Percentiles rank a stretch among this genome's conserved stretches.
Evolutionary conservation across 768 basidiomycete species (phyloP).

Genomic region (Termitomyces sp.): DNA sequence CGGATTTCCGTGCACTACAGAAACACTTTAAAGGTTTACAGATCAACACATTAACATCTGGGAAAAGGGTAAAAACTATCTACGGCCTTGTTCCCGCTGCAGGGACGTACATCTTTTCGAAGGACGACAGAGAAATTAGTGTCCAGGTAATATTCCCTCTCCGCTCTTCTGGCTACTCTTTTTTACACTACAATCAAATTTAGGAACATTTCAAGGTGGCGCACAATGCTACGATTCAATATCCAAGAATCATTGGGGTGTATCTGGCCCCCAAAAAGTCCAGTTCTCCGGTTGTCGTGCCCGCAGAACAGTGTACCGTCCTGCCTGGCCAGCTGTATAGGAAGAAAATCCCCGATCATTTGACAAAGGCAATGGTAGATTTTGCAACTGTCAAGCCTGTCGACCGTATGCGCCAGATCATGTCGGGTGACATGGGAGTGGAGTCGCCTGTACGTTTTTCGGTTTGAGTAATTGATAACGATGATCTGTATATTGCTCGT

Average conservation of each 20-base stretch:
- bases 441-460: constrained; percentile 7
- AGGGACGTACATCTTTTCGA: constrained; percentile 32
- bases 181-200: not conserved
- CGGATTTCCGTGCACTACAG: constrained; percentile 27
- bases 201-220: constrained; percentile 37
- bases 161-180: not conserved
- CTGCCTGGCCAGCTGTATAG: constrained; percentile 44
- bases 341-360: constrained; percentile 34
- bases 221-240: constrained; percentile 25
- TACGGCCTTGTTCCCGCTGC: constrained; percentile 29
- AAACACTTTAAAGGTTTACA: constrained; percentile 32
- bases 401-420: constrained; percentile 34
- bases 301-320: constrained; percentile 43
- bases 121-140: constrained; percentile 29
- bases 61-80: constrained; percentile 28
- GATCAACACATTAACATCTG: constrained; percentile 23
- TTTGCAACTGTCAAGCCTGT: constrained; percentile 45
- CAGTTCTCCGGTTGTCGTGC: constrained; percentile 31
- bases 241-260: constrained; percentile 36
- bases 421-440: constrained; percentile 16
- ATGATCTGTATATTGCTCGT: not conserved
- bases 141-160: constrained; percentile 28
- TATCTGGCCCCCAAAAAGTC: constrained; percentile 20
- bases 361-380: constrained; percentile 32
- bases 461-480: not conserved